Conservation (phyloP, 2,329 filamentous ascomycete genomes). For the Colletotrichum spinosum region DNA sequence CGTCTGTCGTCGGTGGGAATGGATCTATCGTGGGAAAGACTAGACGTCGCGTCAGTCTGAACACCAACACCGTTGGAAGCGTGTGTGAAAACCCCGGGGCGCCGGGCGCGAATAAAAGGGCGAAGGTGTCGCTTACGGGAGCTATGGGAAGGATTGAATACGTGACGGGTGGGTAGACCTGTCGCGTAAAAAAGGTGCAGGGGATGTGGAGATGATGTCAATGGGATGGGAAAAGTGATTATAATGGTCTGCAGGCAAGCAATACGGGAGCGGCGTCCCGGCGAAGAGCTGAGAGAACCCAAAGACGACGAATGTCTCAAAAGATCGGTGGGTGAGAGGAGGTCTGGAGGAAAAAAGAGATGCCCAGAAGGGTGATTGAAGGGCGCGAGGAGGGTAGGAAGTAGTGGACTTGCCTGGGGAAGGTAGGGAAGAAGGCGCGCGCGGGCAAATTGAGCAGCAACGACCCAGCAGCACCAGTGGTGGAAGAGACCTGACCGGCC, state of each 20-base stretch:
- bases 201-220: constrained; percentile 20
- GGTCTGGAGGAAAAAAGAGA: constrained; percentile 8
- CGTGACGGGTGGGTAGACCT: constrained; percentile 28
- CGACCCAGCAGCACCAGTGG: not conserved
- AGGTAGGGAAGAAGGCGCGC: constrained; percentile 6
- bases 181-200: constrained; percentile 25
- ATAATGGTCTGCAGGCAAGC: constrained; percentile 21
- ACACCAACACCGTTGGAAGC: not conserved
- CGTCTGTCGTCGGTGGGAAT: constrained; percentile 1
- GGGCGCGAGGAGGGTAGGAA: constrained; percentile 10
- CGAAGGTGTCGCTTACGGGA: constrained; percentile 31
- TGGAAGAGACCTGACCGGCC: not conserved
- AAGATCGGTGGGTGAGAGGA: constrained; percentile 14
- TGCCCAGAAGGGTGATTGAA: constrained; percentile 2
- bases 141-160: constrained; percentile 11
- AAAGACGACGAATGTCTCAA: constrained; percentile 26
- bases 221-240: constrained; percentile 16
- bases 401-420: constrained; percentile 8
- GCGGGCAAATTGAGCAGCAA: constrained; percentile 32
- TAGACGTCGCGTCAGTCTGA: constrained; percentile 33
- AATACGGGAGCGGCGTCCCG: constrained; percentile 25
- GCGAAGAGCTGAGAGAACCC: constrained; percentile 17
- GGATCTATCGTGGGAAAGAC: constrained; percentile 17
- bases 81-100: not conserved
- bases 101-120: constrained; percentile 6